These are phyloP conservation scores for Xylaria sp. DNA, from an alignment of 495 filamentous ascomycete genomes.

Conservation along the genomic window DNA sequence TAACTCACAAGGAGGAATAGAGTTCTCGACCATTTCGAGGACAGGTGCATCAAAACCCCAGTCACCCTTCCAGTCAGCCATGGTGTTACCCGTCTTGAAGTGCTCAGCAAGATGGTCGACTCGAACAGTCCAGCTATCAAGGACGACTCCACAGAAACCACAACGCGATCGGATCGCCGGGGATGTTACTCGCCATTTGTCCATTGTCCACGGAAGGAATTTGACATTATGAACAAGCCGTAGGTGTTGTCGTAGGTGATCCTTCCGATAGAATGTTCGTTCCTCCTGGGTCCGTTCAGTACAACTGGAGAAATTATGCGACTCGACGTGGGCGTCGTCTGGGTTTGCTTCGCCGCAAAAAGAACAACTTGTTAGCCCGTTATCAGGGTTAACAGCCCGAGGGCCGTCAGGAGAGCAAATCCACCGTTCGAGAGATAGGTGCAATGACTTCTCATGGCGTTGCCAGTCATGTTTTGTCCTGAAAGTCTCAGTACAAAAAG, in stretches of 20 bases:
- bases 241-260: slow-evolving; percentile 83
- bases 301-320: slow-evolving; percentile 75
- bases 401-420: slow-evolving; percentile 74
- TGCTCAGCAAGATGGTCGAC: slow-evolving; percentile 71
- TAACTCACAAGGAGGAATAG: slow-evolving; percentile 67
- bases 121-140: slow-evolving; percentile 68
- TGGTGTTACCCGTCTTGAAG: slow-evolving; percentile 70
- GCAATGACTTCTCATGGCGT: slow-evolving; percentile 81
- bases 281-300: slow-evolving; percentile 67
- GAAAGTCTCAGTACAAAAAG: slow-evolving; percentile 83
- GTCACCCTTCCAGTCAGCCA: slow-evolving; percentile 75
- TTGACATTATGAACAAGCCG: slow-evolving; percentile 77
- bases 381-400: slow-evolving; percentile 55
- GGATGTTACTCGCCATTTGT: slow-evolving; percentile 69
- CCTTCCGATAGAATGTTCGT: slow-evolving; percentile 82
- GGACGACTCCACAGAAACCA: slow-evolving; percentile 69
- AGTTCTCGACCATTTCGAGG: slow-evolving; percentile 66
- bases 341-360: slow-evolving; percentile 71
- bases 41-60: slow-evolving; percentile 72
- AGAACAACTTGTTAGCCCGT: slow-evolving; percentile 62
- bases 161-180: slow-evolving; percentile 70
- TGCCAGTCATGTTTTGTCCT: slow-evolving; percentile 87
- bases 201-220: slow-evolving; percentile 65
- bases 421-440: slow-evolving; percentile 80
- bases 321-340: slow-evolving; percentile 66